Conservation (phyloP, 225 moss, liverwort and hornwort genomes). For the Rhytidiadelphus loreus region DNA sequence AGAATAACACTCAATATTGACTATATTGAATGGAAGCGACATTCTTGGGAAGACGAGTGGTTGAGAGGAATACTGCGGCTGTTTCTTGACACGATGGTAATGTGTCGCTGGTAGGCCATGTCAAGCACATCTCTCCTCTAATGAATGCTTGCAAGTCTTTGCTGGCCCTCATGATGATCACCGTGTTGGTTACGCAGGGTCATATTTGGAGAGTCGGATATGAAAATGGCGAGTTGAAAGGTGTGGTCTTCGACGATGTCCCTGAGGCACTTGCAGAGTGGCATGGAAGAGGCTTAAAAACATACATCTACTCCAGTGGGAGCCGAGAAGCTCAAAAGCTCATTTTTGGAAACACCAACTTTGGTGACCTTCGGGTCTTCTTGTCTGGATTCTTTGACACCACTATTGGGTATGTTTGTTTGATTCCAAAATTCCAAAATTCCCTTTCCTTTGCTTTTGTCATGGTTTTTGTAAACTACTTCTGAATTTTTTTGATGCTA, state of each 20-base stretch:
- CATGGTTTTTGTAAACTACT: neutral
- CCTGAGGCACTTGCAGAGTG: slow-evolving; percentile 71
- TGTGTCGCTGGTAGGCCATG: neutral
- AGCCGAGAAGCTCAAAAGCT: slow-evolving; percentile 96
- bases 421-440: neutral
- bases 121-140: neutral
- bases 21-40: neutral
- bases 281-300: slow-evolving; percentile 61
- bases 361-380: slow-evolving; percentile 76
- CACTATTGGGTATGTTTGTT: slow-evolving; percentile 61
- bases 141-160: neutral
- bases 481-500: neutral
- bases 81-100: neutral
- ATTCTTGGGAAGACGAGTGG: neutral
- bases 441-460: neutral
- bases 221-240: slow-evolving; percentile 71
- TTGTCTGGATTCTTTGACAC: slow-evolving; percentile 96
- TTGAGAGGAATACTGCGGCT: neutral
- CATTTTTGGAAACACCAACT: slow-evolving; percentile 80
- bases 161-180: neutral
- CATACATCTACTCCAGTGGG: slow-evolving; percentile 96
- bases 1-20: neutral
- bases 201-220: slow-evolving; percentile 97
- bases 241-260: slow-evolving; percentile 80
- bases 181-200: slow-evolving; percentile 32